Percentiles rank a stretch among this genome's conserved stretches.
Conservation (phyloP, 1,284 basidiomycete genomes). For the Coniophora puteana region DNA sequence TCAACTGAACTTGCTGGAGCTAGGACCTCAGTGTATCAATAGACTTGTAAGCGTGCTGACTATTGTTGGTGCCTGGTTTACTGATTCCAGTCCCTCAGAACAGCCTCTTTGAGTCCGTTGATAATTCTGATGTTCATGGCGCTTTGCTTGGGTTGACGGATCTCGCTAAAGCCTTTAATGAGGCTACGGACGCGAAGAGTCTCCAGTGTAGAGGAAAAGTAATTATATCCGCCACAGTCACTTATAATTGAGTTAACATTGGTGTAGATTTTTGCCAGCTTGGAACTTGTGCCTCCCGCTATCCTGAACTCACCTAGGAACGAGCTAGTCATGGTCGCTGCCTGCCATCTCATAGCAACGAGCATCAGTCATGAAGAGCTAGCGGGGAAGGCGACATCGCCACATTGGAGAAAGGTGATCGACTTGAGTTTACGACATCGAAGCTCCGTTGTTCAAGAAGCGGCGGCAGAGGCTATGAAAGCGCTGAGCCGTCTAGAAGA, state of each 20-base stretch:
- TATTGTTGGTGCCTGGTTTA: too few species aligned
- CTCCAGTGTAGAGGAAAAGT: too few species aligned
- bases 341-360: constrained; percentile 70
- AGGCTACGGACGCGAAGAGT: too few species aligned
- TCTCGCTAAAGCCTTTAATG: constrained; percentile 60
- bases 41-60: constrained; percentile 42
- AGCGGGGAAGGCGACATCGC: constrained; percentile 33
- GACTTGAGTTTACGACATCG: constrained; percentile 73
- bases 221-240: constrained; percentile 2
- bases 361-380: constrained; percentile 60
- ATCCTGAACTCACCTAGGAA: constrained; percentile 68
- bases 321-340: constrained; percentile 70
- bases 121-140: constrained; percentile 78
- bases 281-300: constrained; percentile 51
- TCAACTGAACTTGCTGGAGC: constrained; percentile 48
- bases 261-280: constrained; percentile 52
- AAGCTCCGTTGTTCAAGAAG: constrained; percentile 66
- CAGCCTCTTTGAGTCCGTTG: constrained; percentile 59
- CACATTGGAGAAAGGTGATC: constrained; percentile 67
- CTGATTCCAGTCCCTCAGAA: constrained; percentile 35
- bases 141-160: constrained; percentile 74
- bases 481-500: constrained; percentile 65
- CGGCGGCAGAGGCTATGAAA: constrained; percentile 63
- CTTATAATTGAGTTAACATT: constrained; percentile 6
- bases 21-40: constrained; percentile 47